These are phyloP conservation scores for Pholiota molesta DNA, from an alignment of 768 basidiomycete species.

Conservation along the genomic window DNA sequence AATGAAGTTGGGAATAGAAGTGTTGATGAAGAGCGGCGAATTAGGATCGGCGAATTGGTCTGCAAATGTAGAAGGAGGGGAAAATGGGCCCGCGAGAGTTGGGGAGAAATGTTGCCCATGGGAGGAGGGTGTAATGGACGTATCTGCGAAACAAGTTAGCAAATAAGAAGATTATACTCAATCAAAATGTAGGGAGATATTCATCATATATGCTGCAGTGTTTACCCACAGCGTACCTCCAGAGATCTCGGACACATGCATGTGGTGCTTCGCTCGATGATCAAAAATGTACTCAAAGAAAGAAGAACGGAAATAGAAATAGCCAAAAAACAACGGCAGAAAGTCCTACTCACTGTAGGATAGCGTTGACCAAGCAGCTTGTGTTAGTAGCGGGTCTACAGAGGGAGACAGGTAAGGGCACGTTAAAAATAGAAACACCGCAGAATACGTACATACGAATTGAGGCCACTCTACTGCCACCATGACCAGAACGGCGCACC, in stretches of 20 bases:
- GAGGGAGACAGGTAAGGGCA: slow-evolving; percentile 9
- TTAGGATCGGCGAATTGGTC: slow-evolving; percentile 70
- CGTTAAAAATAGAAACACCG: slow-evolving; percentile 3
- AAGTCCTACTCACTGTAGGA: slow-evolving; percentile 58
- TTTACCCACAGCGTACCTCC: too few relatives aligned
- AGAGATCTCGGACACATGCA: too few relatives aligned
- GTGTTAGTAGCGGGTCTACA: slow-evolving; percentile 86
- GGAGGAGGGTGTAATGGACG: slow-evolving; percentile 63
- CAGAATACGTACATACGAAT: slow-evolving; percentile 75
- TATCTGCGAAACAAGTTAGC: slow-evolving; percentile 49
- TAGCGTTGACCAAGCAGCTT: slow-evolving; percentile 88
- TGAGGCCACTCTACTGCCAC: slow-evolving; percentile 95
- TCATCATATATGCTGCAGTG: too few relatives aligned
- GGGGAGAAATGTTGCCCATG: slow-evolving; percentile 67
- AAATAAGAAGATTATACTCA: background rate
- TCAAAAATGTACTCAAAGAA: too few relatives aligned
- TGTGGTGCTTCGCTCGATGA: too few relatives aligned
- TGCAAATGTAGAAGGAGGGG: slow-evolving; percentile 70
- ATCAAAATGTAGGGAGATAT: background rate
- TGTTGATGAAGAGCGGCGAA: slow-evolving; percentile 81
- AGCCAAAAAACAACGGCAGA: slow-evolving; percentile 1
- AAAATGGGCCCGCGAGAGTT: slow-evolving; percentile 50
- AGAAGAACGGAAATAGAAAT: background rate
- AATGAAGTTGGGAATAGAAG: slow-evolving; percentile 67
- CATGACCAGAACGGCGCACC: slow-evolving; percentile 88